Percentiles rank a stretch among this genome's conserved stretches.
Evolutionary conservation across 495 filamentous ascomycete species (phyloP).

Genomic region (Parathielavia hyrcaniae): DNA sequence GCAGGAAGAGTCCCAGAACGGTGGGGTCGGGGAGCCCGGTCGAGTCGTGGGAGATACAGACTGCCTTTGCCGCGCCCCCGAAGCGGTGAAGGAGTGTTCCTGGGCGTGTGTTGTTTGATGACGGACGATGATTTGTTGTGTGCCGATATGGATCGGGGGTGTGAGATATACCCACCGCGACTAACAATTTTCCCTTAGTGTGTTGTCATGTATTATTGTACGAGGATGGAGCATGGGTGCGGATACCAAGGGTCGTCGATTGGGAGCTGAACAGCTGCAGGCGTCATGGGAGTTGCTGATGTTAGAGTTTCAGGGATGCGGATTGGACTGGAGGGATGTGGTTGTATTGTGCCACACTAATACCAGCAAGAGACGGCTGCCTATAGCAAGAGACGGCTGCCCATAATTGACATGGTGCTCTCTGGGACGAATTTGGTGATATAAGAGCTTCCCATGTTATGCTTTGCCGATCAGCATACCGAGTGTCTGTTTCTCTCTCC

Average conservation of each 20-base stretch:
- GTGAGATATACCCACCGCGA: background rate
- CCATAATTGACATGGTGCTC: too few relatives aligned
- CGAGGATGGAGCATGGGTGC: background rate
- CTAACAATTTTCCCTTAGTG: background rate
- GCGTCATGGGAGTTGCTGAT: background rate
- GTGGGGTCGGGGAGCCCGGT: conserved; percentile 25
- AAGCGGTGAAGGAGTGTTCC: conserved; percentile 19
- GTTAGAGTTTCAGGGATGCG: background rate
- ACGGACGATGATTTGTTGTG: too few relatives aligned
- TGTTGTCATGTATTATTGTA: background rate
- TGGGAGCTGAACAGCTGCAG: background rate
- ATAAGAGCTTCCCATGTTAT: too few relatives aligned
- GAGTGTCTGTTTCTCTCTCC: too few relatives aligned
- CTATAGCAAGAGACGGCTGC: too few relatives aligned
- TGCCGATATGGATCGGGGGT: too few relatives aligned
- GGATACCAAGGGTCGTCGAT: background rate
- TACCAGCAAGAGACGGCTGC: too few relatives aligned
- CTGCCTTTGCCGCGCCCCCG: conserved; percentile 26
- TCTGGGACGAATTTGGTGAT: too few relatives aligned
- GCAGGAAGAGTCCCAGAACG: conserved; percentile 16
- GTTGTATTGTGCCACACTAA: too few relatives aligned
- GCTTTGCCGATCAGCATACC: too few relatives aligned
- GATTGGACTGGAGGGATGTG: background rate
- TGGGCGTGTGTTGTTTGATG: background rate
- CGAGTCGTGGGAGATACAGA: conserved; percentile 28